Evolutionary conservation across 495 filamentous ascomycete genomes (phyloP).

Genomic region (Hypomontagnella monticulosa): DNA sequence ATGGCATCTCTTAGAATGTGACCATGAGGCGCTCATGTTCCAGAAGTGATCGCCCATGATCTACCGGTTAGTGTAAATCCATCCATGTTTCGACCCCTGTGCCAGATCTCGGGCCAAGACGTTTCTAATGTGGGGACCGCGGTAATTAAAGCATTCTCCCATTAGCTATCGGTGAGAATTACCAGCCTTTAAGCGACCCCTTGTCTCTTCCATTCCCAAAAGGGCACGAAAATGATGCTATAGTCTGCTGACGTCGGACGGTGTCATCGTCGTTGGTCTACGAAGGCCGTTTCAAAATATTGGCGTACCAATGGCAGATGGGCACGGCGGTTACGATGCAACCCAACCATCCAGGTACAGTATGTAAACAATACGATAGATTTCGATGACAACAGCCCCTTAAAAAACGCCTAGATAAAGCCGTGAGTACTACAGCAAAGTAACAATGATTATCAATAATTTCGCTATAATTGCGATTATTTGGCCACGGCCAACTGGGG

Average conservation of each 20-base stretch:
- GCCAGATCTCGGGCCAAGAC: slow-evolving; percentile 43
- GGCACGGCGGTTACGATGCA: slow-evolving; percentile 8
- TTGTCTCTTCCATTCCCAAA: slow-evolving; percentile 10
- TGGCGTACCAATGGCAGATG: slow-evolving; percentile 22
- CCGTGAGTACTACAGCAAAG: no score
- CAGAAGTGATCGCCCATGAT: slow-evolving; percentile 38
- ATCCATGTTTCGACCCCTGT: slow-evolving; percentile 41
- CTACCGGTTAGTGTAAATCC: slow-evolving; percentile 39
- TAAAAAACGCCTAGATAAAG: no score
- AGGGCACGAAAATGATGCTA: slow-evolving; percentile 24
- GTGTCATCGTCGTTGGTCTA: slow-evolving; percentile 15
- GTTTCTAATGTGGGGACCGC: slow-evolving; percentile 34
- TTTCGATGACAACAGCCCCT: no score
- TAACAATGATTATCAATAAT: no score
- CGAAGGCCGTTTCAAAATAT: slow-evolving; percentile 28
- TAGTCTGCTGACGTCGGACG: slow-evolving; percentile 37
- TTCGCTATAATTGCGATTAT: no score
- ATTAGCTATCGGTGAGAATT: slow-evolving; percentile 1
- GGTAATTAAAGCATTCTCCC: slow-evolving; percentile 35
- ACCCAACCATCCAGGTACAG: slow-evolving; percentile 1
- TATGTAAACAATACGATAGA: not conserved
- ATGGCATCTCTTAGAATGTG: slow-evolving; percentile 7
- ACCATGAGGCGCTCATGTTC: slow-evolving; percentile 19
- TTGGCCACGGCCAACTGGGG: no score
- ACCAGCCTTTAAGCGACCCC: slow-evolving; percentile 8